A percentile compares a stretch with the other conserved stretches of the same genome.
phyloP scores from a whole-genome alignment of 495 filamentous ascomycete genomes.

The Xylaria telfairii region DNA sequence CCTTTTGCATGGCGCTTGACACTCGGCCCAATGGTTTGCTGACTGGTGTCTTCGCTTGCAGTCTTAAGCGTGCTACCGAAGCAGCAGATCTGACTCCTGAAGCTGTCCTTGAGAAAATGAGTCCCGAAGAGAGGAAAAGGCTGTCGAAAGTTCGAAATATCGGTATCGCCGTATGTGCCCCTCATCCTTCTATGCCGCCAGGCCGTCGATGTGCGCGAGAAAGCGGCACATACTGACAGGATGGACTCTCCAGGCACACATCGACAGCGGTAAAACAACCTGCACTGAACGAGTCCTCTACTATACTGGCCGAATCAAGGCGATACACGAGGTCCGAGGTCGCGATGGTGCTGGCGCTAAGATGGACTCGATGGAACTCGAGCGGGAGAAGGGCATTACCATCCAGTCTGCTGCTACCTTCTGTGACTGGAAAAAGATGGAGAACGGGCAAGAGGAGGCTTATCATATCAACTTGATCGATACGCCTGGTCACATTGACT shows the following conservation, averaged over 20 bases:
- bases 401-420: constrained; percentile 98
- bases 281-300: constrained; percentile 96
- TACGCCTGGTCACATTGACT: constrained; percentile 98
- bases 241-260: constrained; percentile 75
- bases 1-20: background rate
- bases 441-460: constrained; percentile 78
- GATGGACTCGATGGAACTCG: constrained; percentile 99
- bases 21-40: background rate
- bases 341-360: constrained; percentile 96
- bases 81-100: constrained; percentile 53
- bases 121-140: constrained; percentile 76
- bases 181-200: background rate
- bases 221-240: constrained; percentile 29
- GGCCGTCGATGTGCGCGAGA: background rate
- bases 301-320: constrained; percentile 96
- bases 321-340: constrained; percentile 97
- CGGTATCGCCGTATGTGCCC: constrained; percentile 84
- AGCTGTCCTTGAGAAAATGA: constrained; percentile 62
- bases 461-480: constrained; percentile 99
- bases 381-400: constrained; percentile 97
- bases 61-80: constrained; percentile 53
- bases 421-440: constrained; percentile 91
- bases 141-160: constrained; percentile 89
- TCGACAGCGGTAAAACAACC: constrained; percentile 98
- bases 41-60: constrained; percentile 25